Conservation (phyloP, 257 asterid species). For the Avicennia marina region DNA sequence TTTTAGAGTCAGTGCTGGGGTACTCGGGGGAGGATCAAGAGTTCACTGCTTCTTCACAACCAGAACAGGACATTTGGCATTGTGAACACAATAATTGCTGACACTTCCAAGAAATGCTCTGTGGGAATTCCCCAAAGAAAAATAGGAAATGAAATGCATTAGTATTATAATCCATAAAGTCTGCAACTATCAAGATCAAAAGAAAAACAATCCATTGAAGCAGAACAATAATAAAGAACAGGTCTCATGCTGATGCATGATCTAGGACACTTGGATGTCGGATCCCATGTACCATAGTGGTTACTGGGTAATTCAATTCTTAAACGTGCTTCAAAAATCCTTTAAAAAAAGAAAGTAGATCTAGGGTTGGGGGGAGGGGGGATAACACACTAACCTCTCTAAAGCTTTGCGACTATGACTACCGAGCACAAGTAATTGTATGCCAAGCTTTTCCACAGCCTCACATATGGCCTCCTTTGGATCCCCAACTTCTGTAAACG, state of each 20-base stretch:
- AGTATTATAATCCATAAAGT: background rate
- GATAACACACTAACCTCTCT: no score
- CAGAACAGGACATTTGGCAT: slow-evolving; percentile 55
- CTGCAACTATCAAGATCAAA: background rate
- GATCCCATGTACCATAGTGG: no score
- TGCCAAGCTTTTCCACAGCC: slow-evolving; percentile 38
- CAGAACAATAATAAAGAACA: background rate
- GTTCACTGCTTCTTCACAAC: slow-evolving; percentile 52
- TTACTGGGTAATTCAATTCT: no score
- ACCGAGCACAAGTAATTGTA: slow-evolving; percentile 43
- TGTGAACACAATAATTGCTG: slow-evolving; percentile 60
- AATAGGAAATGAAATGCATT: background rate
- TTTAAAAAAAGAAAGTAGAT: no score
- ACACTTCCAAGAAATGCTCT: slow-evolving; percentile 76
- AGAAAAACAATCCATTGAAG: background rate
- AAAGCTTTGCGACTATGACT: slow-evolving; percentile 41
- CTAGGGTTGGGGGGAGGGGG: no score
- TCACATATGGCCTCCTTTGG: slow-evolving; percentile 45
- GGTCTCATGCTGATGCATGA: no score
- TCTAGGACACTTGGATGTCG: no score
- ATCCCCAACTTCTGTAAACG: slow-evolving; percentile 46
- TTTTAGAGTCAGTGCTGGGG: no score
- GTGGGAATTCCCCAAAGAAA: background rate
- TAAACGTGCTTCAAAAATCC: no score
- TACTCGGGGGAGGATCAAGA: no score